Evolutionary conservation across 441 rosid species (phyloP), one percentile per base, ranked within the genome.

Genomic region (Aleurites moluccanus): DNA sequence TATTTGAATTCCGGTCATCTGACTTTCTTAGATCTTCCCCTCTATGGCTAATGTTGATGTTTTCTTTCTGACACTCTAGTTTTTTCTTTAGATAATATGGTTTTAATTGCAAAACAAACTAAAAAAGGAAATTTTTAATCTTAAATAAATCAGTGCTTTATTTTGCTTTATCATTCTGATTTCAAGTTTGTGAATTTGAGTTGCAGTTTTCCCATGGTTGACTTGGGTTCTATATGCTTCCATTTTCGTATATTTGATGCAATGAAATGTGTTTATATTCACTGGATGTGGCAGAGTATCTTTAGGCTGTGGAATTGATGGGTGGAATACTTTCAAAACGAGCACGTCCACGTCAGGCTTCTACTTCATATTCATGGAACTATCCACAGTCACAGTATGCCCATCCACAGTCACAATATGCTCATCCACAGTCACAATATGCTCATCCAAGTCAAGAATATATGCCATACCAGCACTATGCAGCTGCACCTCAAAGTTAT

Each of bases 311-410:
- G 69, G 76, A 78, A 61, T 76, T 76, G 80, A 90, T 90, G 94
- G 94, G 94, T 73, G 87, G 87, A 63, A 66, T 62, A 75, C 18
- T 76, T 68, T 86, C 92, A 44, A 90, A 82, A 83, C 83, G 84
- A 14, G 28, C 77, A 53, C 67, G 77, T 65, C 28, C 81, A 3
- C 75, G 70, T 28, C 84, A 75, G 23, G 73, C 85, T 73, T 80
- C 94, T 42, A 76, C 76, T 80, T 84, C 92, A 52, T 65, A 72
- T 61, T 67, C 90, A n/a, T 74, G 87, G 92, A 77, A 77, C 72
- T 85, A 86, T 83, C 84, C 81, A 1, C 85, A 70, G 55, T 69
- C 83, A 10, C 78, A 86, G 60, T 87, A 82, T 83, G 76, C 78
- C 76, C 86, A 73, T 69, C 80, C 90, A 59, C n/a, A 72, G 73